These are phyloP conservation scores for Ambrosia hybrid DNA, from an alignment of 140 eudicot genomes.

Conservation along the genomic window DNA sequence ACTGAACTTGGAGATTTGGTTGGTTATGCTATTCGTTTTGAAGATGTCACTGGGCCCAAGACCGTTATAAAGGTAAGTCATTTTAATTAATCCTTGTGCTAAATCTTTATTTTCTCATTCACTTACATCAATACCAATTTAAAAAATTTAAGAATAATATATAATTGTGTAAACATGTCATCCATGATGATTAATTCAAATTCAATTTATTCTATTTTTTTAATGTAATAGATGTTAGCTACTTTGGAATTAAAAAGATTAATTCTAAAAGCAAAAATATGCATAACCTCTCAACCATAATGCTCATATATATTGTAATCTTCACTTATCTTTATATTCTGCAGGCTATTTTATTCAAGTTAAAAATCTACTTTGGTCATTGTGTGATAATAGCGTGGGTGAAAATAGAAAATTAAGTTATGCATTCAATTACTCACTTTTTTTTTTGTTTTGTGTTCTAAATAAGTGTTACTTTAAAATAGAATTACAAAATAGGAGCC, in stretches of 20 bases:
- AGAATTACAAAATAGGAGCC: background rate
- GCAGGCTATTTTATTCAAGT: too few species aligned
- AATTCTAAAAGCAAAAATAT: background rate
- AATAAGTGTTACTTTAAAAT: background rate
- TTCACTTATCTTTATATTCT: background rate
- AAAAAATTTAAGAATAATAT: background rate
- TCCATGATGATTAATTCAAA: background rate
- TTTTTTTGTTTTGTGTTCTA: background rate
- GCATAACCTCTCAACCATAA: background rate
- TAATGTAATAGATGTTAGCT: too few species aligned
- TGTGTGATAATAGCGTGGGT: background rate
- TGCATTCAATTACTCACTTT: background rate
- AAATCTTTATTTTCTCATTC: background rate
- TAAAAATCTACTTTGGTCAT: background rate
- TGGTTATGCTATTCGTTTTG: conserved; percentile 97
- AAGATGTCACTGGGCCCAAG: conserved; percentile 86
- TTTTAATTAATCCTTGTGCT: background rate
- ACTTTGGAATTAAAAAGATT: too few species aligned
- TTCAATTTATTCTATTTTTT: background rate
- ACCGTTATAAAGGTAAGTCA: conserved; percentile 81
- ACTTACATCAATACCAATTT: background rate
- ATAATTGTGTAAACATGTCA: background rate
- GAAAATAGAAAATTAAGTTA: background rate
- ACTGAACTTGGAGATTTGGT: conserved; percentile 81
- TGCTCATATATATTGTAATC: background rate